phyloP scores from a whole-genome alignment of 495 filamentous ascomycete genomes.

The Daldinia concentrica region DNA sequence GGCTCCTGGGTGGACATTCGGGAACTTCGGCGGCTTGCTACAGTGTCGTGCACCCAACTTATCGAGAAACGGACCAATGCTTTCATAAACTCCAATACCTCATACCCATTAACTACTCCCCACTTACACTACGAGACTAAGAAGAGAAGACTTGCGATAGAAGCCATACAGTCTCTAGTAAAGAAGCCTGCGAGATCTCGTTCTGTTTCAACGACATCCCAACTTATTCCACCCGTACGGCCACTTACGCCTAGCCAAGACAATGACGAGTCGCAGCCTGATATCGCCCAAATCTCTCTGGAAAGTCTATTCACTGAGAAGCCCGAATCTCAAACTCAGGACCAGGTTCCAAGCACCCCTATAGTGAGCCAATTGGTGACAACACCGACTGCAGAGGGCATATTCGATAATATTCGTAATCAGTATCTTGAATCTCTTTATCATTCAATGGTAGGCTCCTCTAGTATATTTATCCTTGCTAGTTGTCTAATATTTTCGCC shows the following conservation, averaged over 20 bases:
- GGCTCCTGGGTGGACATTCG: conserved; percentile 69
- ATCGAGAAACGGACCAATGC: conserved; percentile 27
- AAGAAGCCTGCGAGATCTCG: conserved; percentile 49
- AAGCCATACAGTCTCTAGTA: conserved; percentile 60
- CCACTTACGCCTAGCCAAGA: conserved; percentile 20
- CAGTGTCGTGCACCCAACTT: conserved; percentile 46
- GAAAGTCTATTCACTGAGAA: conserved; percentile 12
- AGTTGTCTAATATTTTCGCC: conserved; percentile 37
- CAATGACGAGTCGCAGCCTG: conserved; percentile 6
- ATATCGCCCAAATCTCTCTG: conserved; percentile 13
- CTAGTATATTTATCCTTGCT: not conserved
- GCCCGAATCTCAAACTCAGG: conserved; percentile 12
- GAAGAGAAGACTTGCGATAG: conserved; percentile 61
- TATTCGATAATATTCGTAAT: conserved; percentile 71
- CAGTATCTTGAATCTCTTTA: conserved; percentile 94
- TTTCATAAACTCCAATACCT: conserved; percentile 14
- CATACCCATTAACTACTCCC: conserved; percentile 47
- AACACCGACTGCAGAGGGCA: conserved; percentile 65
- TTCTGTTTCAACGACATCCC: conserved; percentile 42
- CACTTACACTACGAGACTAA: conserved; percentile 56
- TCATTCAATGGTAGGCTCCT: conserved; percentile 74
- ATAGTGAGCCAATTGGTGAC: conserved; percentile 33
- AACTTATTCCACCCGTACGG: conserved; percentile 26
- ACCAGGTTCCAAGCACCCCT: not conserved
- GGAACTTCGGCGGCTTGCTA: conserved; percentile 54